phyloP scores from a whole-genome alignment of 2,329 filamentous ascomycete genomes.

The Orbilia brochopaga region DNA sequence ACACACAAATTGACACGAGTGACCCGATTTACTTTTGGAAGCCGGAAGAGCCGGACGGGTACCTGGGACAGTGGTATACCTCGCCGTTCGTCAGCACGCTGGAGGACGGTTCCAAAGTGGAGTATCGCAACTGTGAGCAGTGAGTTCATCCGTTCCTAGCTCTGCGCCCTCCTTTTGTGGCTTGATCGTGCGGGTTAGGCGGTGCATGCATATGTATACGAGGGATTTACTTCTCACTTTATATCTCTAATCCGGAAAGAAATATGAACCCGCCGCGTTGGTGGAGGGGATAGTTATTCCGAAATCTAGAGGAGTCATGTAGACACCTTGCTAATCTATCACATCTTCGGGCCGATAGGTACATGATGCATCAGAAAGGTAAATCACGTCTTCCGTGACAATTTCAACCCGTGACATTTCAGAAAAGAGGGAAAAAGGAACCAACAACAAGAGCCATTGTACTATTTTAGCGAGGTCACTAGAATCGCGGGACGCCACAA shows the following conservation, averaged over 20 bases:
- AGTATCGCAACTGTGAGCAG: conserved; percentile 65
- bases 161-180: conserved; percentile 10
- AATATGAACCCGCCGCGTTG: conserved; percentile 19
- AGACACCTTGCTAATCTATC: conserved; percentile 15
- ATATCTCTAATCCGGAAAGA: conserved; percentile 46
- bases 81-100: conserved; percentile 61
- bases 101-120: conserved; percentile 54
- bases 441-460: background rate
- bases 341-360: conserved; percentile 19
- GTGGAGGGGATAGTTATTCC: conserved; percentile 3
- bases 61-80: conserved; percentile 69
- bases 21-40: conserved; percentile 61
- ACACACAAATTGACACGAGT: conserved; percentile 33
- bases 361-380: conserved; percentile 51
- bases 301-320: conserved; percentile 8
- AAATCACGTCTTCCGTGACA: conserved; percentile 11
- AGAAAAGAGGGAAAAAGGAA: background rate
- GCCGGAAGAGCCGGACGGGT: conserved; percentile 63
- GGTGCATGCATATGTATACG: background rate
- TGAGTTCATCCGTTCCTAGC: conserved; percentile 54
- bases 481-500: conserved; percentile 29
- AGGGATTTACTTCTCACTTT: conserved; percentile 37
- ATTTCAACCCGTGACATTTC: background rate
- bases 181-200: conserved; percentile 8
- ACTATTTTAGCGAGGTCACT: background rate